These are phyloP conservation scores for Abrus precatorius DNA, from an alignment of 306 rosid genomes.

Conservation along the genomic window DNA sequence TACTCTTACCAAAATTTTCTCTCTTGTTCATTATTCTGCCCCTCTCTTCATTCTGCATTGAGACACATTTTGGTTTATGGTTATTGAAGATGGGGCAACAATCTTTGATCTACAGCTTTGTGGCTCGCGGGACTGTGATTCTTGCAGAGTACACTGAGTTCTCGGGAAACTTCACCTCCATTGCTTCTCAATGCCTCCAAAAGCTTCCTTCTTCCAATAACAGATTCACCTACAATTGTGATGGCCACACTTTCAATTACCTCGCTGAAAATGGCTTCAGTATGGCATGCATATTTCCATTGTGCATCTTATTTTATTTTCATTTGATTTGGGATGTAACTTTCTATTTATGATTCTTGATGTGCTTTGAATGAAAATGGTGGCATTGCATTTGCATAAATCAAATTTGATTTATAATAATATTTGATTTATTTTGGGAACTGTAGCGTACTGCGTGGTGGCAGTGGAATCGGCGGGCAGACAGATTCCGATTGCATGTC, in stretches of 20 bases:
- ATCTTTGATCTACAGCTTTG: slow-evolving; percentile 94
- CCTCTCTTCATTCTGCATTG: slow-evolving; percentile 40
- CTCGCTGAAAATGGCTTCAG: slow-evolving; percentile 93
- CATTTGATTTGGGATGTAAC: background rate
- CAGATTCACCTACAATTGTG: slow-evolving; percentile 93
- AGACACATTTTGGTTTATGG: slow-evolving; percentile 37
- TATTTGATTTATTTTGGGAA: slow-evolving; percentile 38
- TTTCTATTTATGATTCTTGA: no score
- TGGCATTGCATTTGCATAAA: no score
- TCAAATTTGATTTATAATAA: background rate
- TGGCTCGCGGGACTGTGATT: slow-evolving; percentile 85
- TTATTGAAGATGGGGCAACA: slow-evolving; percentile 81
- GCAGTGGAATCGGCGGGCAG: slow-evolving; percentile 91
- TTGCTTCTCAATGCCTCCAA: slow-evolving; percentile 95
- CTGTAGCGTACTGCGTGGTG: slow-evolving; percentile 88
- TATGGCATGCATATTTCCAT: slow-evolving; percentile 41
- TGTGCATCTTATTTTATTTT: slow-evolving; percentile 2
- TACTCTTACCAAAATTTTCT: slow-evolving; percentile 6
- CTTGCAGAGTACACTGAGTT: slow-evolving; percentile 90
- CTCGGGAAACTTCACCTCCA: slow-evolving; percentile 74
- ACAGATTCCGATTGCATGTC: slow-evolving; percentile 86
- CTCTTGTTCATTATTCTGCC: slow-evolving; percentile 29
- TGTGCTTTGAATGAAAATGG: no score
- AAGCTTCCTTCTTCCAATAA: slow-evolving; percentile 92
- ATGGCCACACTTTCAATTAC: slow-evolving; percentile 96